Percentiles rank a stretch among this genome's conserved stretches.
These are phyloP conservation scores for Cladophialophora psammophila DNA, from an alignment of 2,329 filamentous ascomycete species.

Conservation along the genomic window DNA sequence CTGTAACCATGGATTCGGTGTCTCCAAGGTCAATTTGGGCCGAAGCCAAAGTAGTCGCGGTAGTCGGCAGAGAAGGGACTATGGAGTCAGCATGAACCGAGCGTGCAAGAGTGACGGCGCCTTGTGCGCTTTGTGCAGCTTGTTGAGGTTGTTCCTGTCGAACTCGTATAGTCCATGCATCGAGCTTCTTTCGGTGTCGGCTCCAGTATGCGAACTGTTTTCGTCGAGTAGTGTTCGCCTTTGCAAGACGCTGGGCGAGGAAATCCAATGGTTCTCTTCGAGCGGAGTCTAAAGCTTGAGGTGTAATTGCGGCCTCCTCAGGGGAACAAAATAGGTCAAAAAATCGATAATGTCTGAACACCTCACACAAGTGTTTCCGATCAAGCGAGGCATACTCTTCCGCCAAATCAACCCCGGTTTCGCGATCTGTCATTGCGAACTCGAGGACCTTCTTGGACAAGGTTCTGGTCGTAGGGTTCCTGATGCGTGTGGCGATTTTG, in stretches of 20 bases:
- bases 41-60: background rate
- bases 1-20: conserved; percentile 4
- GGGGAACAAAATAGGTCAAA: background rate
- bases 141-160: background rate
- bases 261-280: conserved; percentile 7
- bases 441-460: conserved; percentile 22
- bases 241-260: conserved; percentile 31
- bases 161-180: background rate
- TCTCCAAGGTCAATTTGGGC: background rate
- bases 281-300: background rate
- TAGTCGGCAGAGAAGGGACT: background rate
- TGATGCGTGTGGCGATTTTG: conserved; percentile 30
- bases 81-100: background rate
- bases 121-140: background rate
- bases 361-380: conserved; percentile 20
- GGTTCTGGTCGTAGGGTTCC: conserved; percentile 29
- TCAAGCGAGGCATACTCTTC: conserved; percentile 19
- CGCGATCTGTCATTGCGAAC: conserved; percentile 18
- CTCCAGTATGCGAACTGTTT: conserved; percentile 34
- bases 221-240: conserved; percentile 30
- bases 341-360: conserved; percentile 18
- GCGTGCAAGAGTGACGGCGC: background rate
- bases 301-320: background rate
- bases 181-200: conserved; percentile 25
- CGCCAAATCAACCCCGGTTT: conserved; percentile 29